These are phyloP conservation scores for Tricholoma sp. DNA, from an alignment of 768 basidiomycete species.

Conservation along the genomic window DNA sequence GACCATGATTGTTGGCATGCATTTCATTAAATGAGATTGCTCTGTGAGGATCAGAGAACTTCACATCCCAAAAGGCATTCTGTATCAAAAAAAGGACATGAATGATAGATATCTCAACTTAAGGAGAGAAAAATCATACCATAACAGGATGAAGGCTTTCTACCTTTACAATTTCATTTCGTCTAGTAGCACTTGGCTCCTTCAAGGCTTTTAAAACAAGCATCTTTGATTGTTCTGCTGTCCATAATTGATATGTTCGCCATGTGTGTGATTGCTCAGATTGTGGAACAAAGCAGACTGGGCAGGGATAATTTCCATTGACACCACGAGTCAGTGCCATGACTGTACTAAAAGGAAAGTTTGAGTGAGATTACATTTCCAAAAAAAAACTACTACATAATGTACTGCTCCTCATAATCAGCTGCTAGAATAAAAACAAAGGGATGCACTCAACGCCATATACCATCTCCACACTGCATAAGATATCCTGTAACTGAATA, in stretches of 20 bases:
- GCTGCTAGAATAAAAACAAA: constrained; percentile 23
- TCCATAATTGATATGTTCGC: background rate
- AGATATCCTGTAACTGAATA: constrained; percentile 9
- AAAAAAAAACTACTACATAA: background rate
- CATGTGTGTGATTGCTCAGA: background rate
- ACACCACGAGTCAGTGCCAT: constrained; percentile 24
- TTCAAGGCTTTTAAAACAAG: background rate
- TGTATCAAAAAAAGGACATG: constrained; percentile 3
- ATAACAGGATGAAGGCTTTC: background rate
- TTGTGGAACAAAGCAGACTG: background rate
- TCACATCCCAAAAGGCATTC: constrained; percentile 36
- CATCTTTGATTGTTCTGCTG: background rate
- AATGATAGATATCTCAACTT: background rate
- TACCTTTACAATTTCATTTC: background rate
- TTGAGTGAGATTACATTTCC: background rate
- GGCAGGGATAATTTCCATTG: constrained; percentile 18
- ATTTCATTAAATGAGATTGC: constrained; percentile 32
- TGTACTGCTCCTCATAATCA: constrained; percentile 31
- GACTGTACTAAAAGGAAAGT: constrained; percentile 16
- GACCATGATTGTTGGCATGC: constrained; percentile 15
- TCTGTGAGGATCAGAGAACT: constrained; percentile 24
- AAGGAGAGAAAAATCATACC: background rate
- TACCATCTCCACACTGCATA: constrained; percentile 12
- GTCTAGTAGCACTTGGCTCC: no score
- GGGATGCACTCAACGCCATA: constrained; percentile 16